Conservation (phyloP, 202 grass and related monocot species). For the Musa balbisiana region DNA sequence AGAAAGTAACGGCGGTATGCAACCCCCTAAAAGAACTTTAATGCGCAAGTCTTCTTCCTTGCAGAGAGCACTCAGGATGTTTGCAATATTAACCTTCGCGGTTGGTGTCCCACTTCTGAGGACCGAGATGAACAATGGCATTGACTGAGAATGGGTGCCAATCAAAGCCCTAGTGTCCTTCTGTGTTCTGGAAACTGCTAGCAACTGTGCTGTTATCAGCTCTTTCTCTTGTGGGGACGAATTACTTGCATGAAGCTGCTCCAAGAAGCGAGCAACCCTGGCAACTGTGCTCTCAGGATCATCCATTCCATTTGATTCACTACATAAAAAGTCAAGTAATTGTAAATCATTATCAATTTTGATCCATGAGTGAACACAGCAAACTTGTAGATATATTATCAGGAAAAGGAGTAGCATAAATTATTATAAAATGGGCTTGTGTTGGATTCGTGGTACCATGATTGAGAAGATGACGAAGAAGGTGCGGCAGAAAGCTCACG, state of each 20-base stretch:
- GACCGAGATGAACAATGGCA: slow-evolving; percentile 84
- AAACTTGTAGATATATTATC: background rate
- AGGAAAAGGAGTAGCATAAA: background rate
- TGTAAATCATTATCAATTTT: background rate
- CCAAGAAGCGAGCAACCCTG: slow-evolving; percentile 74
- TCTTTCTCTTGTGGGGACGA: slow-evolving; percentile 63
- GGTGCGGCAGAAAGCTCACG: slow-evolving; percentile 49
- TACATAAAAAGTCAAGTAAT: slow-evolving; percentile 19
- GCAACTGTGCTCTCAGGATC: slow-evolving; percentile 64
- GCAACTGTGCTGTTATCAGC: slow-evolving; percentile 51
- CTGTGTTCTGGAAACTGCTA: slow-evolving; percentile 55
- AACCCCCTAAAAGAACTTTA: slow-evolving; percentile 83
- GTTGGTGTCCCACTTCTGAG: slow-evolving; percentile 63
- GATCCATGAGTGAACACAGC: background rate
- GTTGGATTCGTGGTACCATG: slow-evolving; percentile 42
- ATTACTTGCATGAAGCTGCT: slow-evolving; percentile 74
- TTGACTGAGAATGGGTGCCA: slow-evolving; percentile 82
- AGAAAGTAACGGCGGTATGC: slow-evolving; percentile 77
- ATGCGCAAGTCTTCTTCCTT: slow-evolving; percentile 90
- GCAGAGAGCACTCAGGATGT: slow-evolving; percentile 60
- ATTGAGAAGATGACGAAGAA: slow-evolving; percentile 65
- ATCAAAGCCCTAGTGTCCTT: slow-evolving; percentile 75
- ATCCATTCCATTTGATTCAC: slow-evolving; percentile 66
- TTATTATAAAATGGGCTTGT: slow-evolving; percentile 2
- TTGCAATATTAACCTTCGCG: slow-evolving; percentile 80